Conservation (phyloP, 495 filamentous ascomycete species). For the Cercophora newfieldiana region DNA sequence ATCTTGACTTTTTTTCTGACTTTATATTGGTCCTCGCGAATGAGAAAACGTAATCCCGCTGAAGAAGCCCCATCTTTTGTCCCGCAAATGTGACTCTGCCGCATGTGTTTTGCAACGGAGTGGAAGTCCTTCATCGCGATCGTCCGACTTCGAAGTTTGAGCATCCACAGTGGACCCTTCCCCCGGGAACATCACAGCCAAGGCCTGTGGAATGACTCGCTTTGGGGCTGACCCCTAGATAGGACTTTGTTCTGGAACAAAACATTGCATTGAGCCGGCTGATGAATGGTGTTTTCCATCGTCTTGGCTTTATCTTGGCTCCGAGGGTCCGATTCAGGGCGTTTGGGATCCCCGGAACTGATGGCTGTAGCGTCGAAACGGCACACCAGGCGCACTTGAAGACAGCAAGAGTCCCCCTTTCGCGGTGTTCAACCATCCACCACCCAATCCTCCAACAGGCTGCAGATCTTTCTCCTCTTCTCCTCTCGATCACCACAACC, state of each 20-base stretch:
- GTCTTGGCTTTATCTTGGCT: not conserved
- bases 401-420: not conserved
- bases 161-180: not conserved
- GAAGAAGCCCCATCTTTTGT: not conserved
- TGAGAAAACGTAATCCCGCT: not conserved
- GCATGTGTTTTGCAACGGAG: not conserved
- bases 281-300: not conserved
- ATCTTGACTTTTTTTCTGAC: not conserved
- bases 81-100: not conserved
- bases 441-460: not conserved
- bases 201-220: not conserved
- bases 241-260: not conserved
- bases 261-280: not conserved
- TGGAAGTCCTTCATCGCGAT: not conserved
- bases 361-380: not conserved
- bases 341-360: not conserved
- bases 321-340: not conserved
- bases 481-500: not conserved
- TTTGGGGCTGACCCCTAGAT: not conserved
- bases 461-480: not conserved
- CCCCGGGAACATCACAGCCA: not conserved
- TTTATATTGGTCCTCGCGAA: not conserved
- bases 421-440: not conserved
- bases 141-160: not conserved
- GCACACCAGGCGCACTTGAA: not conserved